Base-by-base conservation (phyloP, 139 green algal genomes). In the Chlorella sp. region DNA sequence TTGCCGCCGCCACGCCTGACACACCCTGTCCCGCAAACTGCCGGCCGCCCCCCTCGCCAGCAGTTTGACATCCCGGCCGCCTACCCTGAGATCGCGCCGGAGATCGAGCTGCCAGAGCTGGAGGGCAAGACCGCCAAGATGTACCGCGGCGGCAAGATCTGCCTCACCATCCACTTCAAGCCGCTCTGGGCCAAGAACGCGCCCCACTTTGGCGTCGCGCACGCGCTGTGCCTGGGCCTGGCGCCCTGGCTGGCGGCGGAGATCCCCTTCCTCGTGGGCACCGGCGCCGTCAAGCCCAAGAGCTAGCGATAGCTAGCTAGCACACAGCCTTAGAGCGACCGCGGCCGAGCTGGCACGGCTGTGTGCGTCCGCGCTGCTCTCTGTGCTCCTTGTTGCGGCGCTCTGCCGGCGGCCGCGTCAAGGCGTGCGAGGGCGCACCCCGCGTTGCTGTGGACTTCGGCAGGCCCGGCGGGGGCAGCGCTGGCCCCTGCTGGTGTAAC, bases 91-190 rank as follows among this genome's bases (percentile, higher is more conserved):
- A 92, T 88, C 12, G 89, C 95, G 2, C 95, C 95, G 3, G 95
- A 98, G 78, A 95, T 99, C 29, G 84, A 97, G 76, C 84, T 99
- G 5, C 95, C 95, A 3, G 92, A 97, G 81, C 89, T 99, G 48
- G 94, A 98, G 41, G 95, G 95, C 70, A 99, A 99, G 79, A 97
- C 93, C 5, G 88, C 92, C 56, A 97, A 98, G 87, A 99, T 98
- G 95, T 99, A 99, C 84, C 77, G 95, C 8, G 95, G 95, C 33
- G 95, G 95, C 17, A 96, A 97, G 66, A 97, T 99, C 72, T 98
- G 95, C 86, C 81, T 98, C 4, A 98, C 95, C 31, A 94, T 98
- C 11, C 95, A 99, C 82, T 99, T 99, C 90, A 98, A 98, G 79
- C 95, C 95, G 33, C 82, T 97, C 8, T 97, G 94, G 93, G 88